Conservation (phyloP, 371 early-diverging fungal genomes). For the Zychaea mexicana region DNA sequence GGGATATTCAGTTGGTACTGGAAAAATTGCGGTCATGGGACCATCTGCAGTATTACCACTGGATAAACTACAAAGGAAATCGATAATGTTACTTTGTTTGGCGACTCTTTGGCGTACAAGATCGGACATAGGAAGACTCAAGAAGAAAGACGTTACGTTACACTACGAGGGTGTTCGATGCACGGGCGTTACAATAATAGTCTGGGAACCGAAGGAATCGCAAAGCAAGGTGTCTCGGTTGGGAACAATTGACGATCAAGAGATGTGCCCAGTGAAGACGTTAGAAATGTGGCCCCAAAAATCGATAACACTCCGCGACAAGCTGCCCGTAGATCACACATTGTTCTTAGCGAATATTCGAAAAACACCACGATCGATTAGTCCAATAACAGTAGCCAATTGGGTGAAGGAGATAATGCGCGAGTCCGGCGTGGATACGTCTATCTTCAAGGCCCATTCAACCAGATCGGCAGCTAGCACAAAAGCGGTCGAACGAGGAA, state of each 20-base stretch:
- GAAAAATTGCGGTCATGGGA: background rate
- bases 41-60: too few species aligned
- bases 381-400: slow-evolving; percentile 6
- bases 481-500: too few species aligned
- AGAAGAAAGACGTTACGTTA: background rate
- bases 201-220: too few species aligned
- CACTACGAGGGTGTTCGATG: background rate
- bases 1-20: background rate
- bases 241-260: too few species aligned
- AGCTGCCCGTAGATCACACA: background rate
- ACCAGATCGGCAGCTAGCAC: slow-evolving; percentile 7
- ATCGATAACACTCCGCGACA: too few species aligned
- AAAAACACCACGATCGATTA: background rate
- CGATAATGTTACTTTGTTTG: background rate
- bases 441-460: slow-evolving; percentile 5
- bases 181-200: background rate
- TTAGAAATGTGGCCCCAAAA: too few species aligned
- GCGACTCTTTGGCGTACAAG: slow-evolving; percentile 12
- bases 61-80: too few species aligned
- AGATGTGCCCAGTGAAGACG: too few species aligned
- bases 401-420: background rate
- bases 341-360: background rate
- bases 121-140: slow-evolving; percentile 3
- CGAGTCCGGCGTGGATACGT: slow-evolving; percentile 6
- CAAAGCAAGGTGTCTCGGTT: too few species aligned